Conservation (phyloP, 768 basidiomycete genomes). For the Ramaria rubella region DNA sequence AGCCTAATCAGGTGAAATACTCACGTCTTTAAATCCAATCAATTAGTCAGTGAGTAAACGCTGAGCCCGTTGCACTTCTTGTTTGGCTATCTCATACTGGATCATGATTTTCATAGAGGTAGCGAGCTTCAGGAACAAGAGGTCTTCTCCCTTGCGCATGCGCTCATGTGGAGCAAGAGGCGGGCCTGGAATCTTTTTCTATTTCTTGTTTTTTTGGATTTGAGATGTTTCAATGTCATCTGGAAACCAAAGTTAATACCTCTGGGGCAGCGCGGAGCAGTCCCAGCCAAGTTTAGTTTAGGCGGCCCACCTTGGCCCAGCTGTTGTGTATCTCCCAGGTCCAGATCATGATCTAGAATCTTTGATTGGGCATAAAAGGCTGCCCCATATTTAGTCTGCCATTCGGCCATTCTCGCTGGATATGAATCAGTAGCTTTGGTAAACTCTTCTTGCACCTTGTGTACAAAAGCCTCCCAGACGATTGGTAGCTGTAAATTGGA, state of each 20-base stretch:
- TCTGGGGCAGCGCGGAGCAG: too few species aligned
- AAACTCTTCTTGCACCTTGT: background rate
- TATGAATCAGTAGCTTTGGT: background rate
- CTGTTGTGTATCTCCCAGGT: too few species aligned
- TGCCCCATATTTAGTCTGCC: background rate
- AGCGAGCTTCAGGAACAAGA: background rate
- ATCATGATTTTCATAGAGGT: background rate
- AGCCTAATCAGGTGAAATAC: background rate
- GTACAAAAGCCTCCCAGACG: background rate
- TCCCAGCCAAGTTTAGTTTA: background rate
- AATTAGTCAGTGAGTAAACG: conserved; percentile 2
- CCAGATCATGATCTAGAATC: too few species aligned
- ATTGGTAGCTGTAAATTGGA: background rate
- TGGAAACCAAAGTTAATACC: background rate
- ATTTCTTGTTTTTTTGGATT: background rate
- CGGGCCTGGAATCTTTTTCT: background rate
- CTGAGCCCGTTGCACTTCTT: background rate
- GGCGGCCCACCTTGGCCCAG: too few species aligned
- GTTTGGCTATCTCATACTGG: background rate
- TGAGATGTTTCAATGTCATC: background rate
- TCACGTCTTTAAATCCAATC: conserved; percentile 1
- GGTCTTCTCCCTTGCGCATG: background rate
- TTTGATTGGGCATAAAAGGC: too few species aligned
- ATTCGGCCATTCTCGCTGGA: background rate
- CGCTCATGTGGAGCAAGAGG: background rate